Evolutionary conservation across 257 asterid species (phyloP), one percentile per base, ranked within the genome.

Genomic region (Nicotiana benthamiana): DNA sequence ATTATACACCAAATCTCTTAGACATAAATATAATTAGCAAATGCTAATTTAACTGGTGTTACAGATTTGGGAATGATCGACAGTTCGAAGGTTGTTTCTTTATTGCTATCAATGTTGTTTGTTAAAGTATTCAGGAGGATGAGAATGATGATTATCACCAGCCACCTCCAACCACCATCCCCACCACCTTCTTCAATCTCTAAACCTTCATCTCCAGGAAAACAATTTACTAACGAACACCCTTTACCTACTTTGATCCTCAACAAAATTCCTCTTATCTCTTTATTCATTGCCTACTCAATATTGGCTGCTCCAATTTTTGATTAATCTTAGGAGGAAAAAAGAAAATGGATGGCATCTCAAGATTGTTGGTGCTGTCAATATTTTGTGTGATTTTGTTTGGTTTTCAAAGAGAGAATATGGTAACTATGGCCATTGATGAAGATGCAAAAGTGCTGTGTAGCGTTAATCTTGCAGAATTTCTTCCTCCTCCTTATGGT

Each of bases 401-500:
- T 46, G 40, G 86, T 80, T 76, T 75, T 61, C 32, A 40, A 11
- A 67, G 57, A 80, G 82, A 82, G 51, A 60, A 34, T 16, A 51
- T 26, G 46, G 90, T 53, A 26, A 83, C 54, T 6, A 88, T 80
- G 53, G 86, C 77, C n/a, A 12, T 13, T 20, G 86, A 57, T 10
- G 83, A 72, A 66, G 87, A 62, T 84, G 82, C 59, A 18, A 84
- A 75, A 20, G 86, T 18, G 22, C 92, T 85, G 52, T 93, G 97
- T 83, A 83, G 81, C 86, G 80, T 56, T 18, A 95, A 92, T 86
- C 92, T 93, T 62, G 85, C 92, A 65, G 72, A 86, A 9, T 89
- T 95, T 84, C 95, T 92, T 62, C 97, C 99, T 24, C 91, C 91
- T 67, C 99, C 98, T 1, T 95, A 93, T 85, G 86, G 89, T 36